Evolutionary conservation across 2,329 filamentous ascomycete species (phyloP).

Genomic region (Rhynchosporium agropyri): DNA sequence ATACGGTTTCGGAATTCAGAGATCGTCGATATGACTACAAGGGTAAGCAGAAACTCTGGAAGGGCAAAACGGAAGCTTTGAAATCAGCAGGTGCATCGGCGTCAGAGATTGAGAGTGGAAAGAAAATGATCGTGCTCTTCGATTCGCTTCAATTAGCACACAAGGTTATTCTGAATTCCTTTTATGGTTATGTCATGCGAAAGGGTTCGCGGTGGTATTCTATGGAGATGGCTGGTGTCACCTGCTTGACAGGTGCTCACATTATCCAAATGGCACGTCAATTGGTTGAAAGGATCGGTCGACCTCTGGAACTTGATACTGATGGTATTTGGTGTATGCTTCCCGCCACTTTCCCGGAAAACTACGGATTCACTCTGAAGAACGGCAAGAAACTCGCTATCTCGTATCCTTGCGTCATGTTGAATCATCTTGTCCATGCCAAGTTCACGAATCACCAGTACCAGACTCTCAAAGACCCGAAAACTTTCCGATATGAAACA

Average conservation of each 20-base stretch:
- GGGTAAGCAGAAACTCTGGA: constrained; percentile 97
- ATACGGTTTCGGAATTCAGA: constrained; percentile 94
- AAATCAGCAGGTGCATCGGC: constrained; percentile 78
- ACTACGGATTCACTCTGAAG: constrained; percentile 91
- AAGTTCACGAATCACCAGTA: constrained; percentile 98
- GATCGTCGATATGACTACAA: constrained; percentile 99
- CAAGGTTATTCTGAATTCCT: constrained; percentile 98
- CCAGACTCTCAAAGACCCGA: constrained; percentile 79
- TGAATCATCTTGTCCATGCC: constrained; percentile 94
- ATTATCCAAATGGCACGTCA: constrained; percentile 97
- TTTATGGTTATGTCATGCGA: constrained; percentile 99
- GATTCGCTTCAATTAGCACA: constrained; percentile 96
- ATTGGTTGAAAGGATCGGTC: constrained; percentile 88
- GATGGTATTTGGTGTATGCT: constrained; percentile 99
- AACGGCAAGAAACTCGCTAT: constrained; percentile 96
- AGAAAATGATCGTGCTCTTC: constrained; percentile 98
- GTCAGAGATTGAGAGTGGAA: constrained; percentile 84
- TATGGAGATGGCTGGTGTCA: constrained; percentile 98
- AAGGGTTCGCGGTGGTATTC: constrained; percentile 99
- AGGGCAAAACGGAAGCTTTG: constrained; percentile 87
- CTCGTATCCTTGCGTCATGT: constrained; percentile 98
- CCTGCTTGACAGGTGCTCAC: constrained; percentile 90
- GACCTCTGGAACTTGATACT: constrained; percentile 92
- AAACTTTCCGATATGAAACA: constrained; percentile 88
- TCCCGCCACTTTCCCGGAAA: constrained; percentile 93